Conservation (phyloP, 208 protist genomes). For the Trichomonas tenax region DNA sequence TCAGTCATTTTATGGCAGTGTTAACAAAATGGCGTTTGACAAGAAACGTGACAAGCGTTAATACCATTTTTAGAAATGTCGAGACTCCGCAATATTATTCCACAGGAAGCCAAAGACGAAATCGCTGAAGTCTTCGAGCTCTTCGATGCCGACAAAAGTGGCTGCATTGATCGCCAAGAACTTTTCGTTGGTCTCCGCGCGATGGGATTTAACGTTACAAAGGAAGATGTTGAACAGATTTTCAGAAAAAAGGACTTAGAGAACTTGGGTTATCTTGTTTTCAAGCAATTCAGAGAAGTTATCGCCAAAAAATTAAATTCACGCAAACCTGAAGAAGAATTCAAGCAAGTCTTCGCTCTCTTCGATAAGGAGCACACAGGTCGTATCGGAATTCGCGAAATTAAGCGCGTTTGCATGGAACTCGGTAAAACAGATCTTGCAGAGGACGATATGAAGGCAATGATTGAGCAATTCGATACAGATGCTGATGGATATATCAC, state of each 20-base stretch:
- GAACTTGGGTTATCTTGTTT: background rate
- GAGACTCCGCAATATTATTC: background rate
- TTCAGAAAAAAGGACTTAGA: slow-evolving; percentile 33
- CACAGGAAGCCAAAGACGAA: slow-evolving; percentile 46
- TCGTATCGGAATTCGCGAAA: background rate
- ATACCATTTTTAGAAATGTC: background rate
- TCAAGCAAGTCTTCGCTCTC: background rate
- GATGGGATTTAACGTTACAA: slow-evolving; percentile 48
- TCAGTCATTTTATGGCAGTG: too few relatives aligned
- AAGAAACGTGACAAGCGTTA: background rate
- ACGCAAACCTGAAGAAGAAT: background rate
- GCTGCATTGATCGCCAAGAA: slow-evolving; percentile 45
- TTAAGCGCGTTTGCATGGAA: background rate
- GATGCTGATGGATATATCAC: background rate
- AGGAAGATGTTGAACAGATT: slow-evolving; percentile 45
- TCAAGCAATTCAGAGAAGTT: background rate
- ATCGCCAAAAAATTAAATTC: background rate
- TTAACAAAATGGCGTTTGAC: background rate
- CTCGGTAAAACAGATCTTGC: background rate
- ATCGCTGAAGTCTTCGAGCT: slow-evolving; percentile 50
- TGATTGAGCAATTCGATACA: background rate
- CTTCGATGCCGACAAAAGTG: slow-evolving; percentile 49
- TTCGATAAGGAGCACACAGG: background rate
- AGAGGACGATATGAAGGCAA: background rate
- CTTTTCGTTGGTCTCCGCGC: slow-evolving; percentile 41